Evolutionary conservation across 2,329 filamentous ascomycete species (phyloP), one percentile per base, ranked within the genome.

Genomic region (Nemania abortiva): DNA sequence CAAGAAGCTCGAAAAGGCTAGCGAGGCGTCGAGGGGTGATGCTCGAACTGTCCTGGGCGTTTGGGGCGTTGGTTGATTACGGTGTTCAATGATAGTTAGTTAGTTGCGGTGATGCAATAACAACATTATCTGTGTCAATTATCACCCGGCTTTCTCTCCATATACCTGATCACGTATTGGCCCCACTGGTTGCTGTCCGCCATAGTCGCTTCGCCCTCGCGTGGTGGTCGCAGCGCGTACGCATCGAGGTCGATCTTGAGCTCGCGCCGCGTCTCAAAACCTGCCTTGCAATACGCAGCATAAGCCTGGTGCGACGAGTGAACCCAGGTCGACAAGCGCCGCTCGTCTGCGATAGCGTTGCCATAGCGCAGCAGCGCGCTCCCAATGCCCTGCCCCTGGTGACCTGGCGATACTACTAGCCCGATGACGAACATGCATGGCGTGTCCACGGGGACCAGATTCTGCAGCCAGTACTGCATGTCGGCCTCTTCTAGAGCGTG

Each of bases 1-100:
- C 0, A 83, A 79, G 71, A 77, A 71, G 45, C 75, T 83, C 1
- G 75, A 81, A 69, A 63, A 18, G 53, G 65, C 64, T n/a, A 63
- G 34, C 3, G 57, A 54, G n/a, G 66, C 55, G 10, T 63, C 59
- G 1, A 63, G 69, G 15, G 70, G 68, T 10, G 54, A 63, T 11
- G 39, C 45, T 24, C 71, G 56, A 57, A 60, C 75, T 66, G 76
- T 76, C 0, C 69, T 79, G 18, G 77, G 77, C 9, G 76, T 71
- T 39, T 79, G 77, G 77, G 76, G 74, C 7, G 70, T 76, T 6
- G 64, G 65, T n/a, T 75, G 24, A 73, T 47, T 1, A 13, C 1
- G 3, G 5, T 20, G 2, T 11, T 29, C n/a, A 59, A 29, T 31
- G 15, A 22, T 6, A 29, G 11, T 53, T 15, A 15, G 3, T 24